Evolutionary conservation across 176 grass and related monocot genomes (phyloP), one percentile per base, ranked within the genome.

Genomic region (Rhynchospora breviuscula): DNA sequence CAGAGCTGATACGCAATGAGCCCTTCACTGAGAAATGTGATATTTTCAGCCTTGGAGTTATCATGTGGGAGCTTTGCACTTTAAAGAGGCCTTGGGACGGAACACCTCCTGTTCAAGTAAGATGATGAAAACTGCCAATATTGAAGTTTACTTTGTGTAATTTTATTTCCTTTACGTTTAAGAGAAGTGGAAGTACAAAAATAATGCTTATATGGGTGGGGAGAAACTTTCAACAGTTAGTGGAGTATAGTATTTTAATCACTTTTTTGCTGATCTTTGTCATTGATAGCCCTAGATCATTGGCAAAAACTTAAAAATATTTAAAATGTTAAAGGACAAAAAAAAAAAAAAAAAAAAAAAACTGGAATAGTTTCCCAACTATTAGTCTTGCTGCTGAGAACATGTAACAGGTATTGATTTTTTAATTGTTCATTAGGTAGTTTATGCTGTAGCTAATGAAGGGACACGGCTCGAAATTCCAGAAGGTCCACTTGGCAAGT

Each of bases 11-110:
- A 57, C 87, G 91, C 71, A 99, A 89, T 40, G 97, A 96, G 81
- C 93, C 93, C 63, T 99, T 95, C 85, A 92, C 93, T 81, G 97
- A 99, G 85, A 95, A 99, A 77, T 99, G 97, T 46, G 97, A 99
- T 80, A 99, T 99, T 81, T 99, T 99, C 85, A 96, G 93, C 83
- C 89, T 99, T 79, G 97, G 97, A 78, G 97, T 99, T 87, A 87
- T 99, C 52, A 99, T 99, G 87, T 99, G 97, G 97, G 97, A 99
- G 86, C 91, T 99, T 22, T 99, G 97, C 81, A 99, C 97, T 67
- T 84, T 99, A 86, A 90, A 80, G 84, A 92, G 97, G 69, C 97
- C 97, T 72, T 99, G 97, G 97, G 96, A 93, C 43, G 93, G 96
- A 69, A 81, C 90, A 44, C 90, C 93, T 43, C 85, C 97, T 59